A percentile compares a stretch with the other conserved stretches of the same genome.
phyloP scores from a whole-genome alignment of 345 rosid species.

The Microcos paniculata region DNA sequence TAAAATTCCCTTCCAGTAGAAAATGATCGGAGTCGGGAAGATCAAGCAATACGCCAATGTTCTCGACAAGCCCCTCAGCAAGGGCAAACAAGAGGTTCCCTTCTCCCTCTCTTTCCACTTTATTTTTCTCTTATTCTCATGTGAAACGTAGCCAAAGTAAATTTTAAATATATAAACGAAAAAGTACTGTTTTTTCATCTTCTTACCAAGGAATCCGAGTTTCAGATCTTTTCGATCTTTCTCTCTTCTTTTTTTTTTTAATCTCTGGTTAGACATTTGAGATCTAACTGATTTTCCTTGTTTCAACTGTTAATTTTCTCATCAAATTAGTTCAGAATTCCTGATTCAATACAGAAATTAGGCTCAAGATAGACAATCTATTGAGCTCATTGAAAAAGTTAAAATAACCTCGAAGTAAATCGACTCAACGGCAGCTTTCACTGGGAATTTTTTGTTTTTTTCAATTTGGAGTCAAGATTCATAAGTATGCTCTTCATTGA shows the following conservation, averaged over 20 bases:
- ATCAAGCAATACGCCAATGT: constrained; percentile 90
- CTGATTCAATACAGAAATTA: not conserved
- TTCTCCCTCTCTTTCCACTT: constrained; percentile 6
- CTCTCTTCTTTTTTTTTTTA: not conserved
- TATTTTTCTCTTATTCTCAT: not conserved
- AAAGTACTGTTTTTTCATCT: not conserved
- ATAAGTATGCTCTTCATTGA: not conserved
- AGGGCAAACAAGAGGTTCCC: constrained; percentile 95
- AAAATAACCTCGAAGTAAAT: not conserved
- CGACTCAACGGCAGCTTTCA: not conserved
- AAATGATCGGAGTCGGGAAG: constrained; percentile 95
- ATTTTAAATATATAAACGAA: no score
- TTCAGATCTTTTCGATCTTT: not conserved
- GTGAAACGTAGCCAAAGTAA: not conserved
- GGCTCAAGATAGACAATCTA: not conserved
- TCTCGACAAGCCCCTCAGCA: constrained; percentile 93
- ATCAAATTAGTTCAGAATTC: not conserved
- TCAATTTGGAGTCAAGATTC: not conserved
- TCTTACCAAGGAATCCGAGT: not conserved
- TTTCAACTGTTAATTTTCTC: not conserved
- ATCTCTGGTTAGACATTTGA: no score
- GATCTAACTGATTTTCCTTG: not conserved
- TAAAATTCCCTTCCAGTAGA: not conserved
- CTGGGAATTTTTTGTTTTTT: not conserved
- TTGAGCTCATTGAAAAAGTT: not conserved